These are phyloP conservation scores for Rhododendron ovatum DNA, from an alignment of 148 eudicot species.

Conservation along the genomic window DNA sequence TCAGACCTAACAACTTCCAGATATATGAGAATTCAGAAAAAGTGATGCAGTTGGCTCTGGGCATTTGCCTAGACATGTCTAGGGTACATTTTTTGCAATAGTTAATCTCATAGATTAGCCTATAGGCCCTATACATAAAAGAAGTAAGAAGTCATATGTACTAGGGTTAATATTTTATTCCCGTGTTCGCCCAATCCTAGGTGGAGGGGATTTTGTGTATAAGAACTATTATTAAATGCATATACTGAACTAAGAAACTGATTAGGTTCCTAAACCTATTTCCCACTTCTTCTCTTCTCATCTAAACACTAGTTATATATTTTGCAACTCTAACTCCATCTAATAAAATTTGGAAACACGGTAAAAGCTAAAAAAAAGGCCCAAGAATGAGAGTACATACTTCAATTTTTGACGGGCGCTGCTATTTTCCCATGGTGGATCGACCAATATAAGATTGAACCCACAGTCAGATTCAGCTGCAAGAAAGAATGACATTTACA, in stretches of 20 bases:
- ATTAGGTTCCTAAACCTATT: not conserved
- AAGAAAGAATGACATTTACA: conserved; percentile 13
- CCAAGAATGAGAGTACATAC: conserved; percentile 34
- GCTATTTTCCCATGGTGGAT: conserved; percentile 99
- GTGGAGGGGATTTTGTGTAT: not conserved
- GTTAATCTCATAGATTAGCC: not conserved
- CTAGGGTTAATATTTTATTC: not conserved
- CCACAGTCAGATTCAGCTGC: conserved; percentile 69
- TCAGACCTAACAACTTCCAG: not conserved
- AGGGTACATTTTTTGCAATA: not conserved
- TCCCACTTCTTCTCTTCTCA: not conserved
- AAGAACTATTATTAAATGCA: not conserved
- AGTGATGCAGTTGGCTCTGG: not conserved
- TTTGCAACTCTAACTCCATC: not conserved
- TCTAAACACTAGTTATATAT: not conserved
- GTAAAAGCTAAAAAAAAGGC: not conserved
- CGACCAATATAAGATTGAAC: conserved; percentile 77
- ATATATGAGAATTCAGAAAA: not conserved
- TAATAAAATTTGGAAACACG: not conserved
- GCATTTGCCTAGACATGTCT: not conserved
- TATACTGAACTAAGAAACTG: not conserved
- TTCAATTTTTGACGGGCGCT: conserved; percentile 82
- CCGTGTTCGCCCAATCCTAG: not conserved
- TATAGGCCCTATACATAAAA: too few species aligned
- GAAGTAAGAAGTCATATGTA: not conserved